Base-by-base conservation (phyloP, 192 early-diverging fungal species). In the Glomus cerebriforme region DNA sequence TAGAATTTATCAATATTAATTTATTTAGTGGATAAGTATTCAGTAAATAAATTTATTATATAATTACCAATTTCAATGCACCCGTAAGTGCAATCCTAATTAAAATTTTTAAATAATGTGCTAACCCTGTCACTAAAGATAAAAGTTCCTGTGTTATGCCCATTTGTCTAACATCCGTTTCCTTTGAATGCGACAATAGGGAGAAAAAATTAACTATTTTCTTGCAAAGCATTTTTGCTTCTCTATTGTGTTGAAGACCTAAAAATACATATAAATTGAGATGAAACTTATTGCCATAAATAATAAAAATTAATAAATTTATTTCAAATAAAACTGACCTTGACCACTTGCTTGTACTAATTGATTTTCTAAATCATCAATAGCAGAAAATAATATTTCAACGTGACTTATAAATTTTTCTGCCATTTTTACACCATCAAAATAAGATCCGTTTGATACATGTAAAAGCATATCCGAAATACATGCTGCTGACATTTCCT, bases 201-300 rank as follows among this genome's bases (percentile, higher is more conserved):
- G 96, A 93, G 84, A 99, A 98, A 82, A 98, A 98, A 79, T 92
- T 93, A 69, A 97, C 93, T 75, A 97, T 96, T 82, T 93, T 94
- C 83, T 96, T 97, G 79, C 95, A 95, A 68, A 99, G 88, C 87
- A 97, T 91, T 88, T 96, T 98, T 13, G 98, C 96, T 84, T 98
- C 97, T 34, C 94, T 85, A 39, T 90, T 93, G 80, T 94, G 89
- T 77, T 93, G 91, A 63, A 94, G 85, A 43, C 85, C 91, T 81
- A 79, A 66, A 59, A n/a, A 70, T 32, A 64, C 17, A 10, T 27
- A 66, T 22, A 32, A n/a, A 37, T 37, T 1, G 5, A 81, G 37
- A 29, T 35, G 73, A 45, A 59, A 32, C 19, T 32, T 26, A 15
- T 26, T 45, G 10, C 15, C 19, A 47, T 12, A 35, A 43, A n/a